Evolutionary conservation across 2,329 filamentous ascomycete genomes (phyloP).

Genomic region (Rosellinia necatrix): DNA sequence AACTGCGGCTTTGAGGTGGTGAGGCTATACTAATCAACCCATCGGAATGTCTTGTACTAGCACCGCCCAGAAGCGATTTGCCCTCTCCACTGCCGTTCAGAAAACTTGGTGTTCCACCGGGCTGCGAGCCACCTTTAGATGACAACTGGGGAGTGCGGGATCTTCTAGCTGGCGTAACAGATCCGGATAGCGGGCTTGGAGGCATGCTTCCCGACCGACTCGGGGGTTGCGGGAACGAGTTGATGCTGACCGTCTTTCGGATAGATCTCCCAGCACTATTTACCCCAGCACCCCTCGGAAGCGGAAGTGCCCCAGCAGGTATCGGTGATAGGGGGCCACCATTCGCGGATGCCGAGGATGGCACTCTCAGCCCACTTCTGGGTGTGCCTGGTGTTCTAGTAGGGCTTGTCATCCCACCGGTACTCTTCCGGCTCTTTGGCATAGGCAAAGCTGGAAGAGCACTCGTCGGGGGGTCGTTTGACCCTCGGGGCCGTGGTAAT

Average conservation of each 20-base stretch:
- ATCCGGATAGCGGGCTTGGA: conserved; percentile 62
- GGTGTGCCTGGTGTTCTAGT: conserved; percentile 54
- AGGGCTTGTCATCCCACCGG: conserved; percentile 50
- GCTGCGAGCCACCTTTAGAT: conserved; percentile 57
- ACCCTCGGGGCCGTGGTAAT: conserved; percentile 69
- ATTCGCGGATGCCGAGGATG: conserved; percentile 57
- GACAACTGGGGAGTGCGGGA: conserved; percentile 57
- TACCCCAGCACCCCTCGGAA: conserved; percentile 58
- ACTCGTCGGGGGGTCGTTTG: conserved; percentile 71
- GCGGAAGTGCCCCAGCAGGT: conserved; percentile 58
- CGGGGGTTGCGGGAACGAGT: conserved; percentile 89
- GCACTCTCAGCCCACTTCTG: conserved; percentile 62
- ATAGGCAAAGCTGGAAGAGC: conserved; percentile 76
- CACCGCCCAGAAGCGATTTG: conserved; percentile 68
- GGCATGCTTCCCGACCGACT: conserved; percentile 68
- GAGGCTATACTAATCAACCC: conserved; percentile 78
- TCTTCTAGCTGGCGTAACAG: conserved; percentile 51
- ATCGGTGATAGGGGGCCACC: conserved; percentile 54
- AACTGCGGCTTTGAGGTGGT: conserved; percentile 85
- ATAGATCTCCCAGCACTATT: conserved; percentile 70
- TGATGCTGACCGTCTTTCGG: conserved; percentile 89
- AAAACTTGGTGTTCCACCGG: conserved; percentile 68
- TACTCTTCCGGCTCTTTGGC: conserved; percentile 73
- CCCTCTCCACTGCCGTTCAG: conserved; percentile 79
- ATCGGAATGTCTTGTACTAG: conserved; percentile 70